phyloP scores from a whole-genome alignment of 2,329 filamentous ascomycete species.

The Nannizziopsis arthrosporioides region DNA sequence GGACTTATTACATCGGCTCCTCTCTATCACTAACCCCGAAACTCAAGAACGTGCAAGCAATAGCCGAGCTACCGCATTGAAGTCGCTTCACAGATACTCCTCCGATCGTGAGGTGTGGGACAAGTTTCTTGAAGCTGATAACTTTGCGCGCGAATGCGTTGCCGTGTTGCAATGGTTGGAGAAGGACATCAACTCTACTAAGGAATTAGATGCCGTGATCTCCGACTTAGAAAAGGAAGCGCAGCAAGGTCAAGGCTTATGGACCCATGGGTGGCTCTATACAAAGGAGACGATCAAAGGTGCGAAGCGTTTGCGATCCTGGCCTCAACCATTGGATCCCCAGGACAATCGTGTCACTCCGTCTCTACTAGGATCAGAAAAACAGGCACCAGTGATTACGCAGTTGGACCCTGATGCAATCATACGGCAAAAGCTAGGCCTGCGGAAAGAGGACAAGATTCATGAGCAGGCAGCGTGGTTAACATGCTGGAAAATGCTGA shows the following conservation, averaged over 20 bases:
- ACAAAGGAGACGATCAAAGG: conserved; percentile 83
- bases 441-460: conserved; percentile 74
- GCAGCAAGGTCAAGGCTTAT: conserved; percentile 62
- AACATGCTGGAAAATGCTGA: conserved; percentile 84
- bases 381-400: conserved; percentile 58
- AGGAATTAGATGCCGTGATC: conserved; percentile 62
- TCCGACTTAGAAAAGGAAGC: conserved; percentile 63
- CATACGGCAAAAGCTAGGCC: conserved; percentile 61
- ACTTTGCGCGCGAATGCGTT: conserved; percentile 63
- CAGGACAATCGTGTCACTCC: conserved; percentile 46
- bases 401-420: conserved; percentile 85
- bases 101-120: conserved; percentile 54
- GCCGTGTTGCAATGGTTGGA: conserved; percentile 80
- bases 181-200: conserved; percentile 55
- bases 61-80: conserved; percentile 31
- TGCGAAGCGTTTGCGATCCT: conserved; percentile 65
- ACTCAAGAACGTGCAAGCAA: conserved; percentile 29
- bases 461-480: conserved; percentile 88
- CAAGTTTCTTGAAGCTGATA: conserved; percentile 62
- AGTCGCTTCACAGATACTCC: conserved; percentile 44
- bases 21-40: conserved; percentile 55
- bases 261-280: conserved; percentile 83
- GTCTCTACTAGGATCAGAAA: conserved; percentile 46
- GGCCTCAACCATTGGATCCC: conserved; percentile 54
- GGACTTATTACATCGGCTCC: conserved; percentile 66